Conservation (phyloP, 306 rosid genomes). For the Quercus cerris region DNA sequence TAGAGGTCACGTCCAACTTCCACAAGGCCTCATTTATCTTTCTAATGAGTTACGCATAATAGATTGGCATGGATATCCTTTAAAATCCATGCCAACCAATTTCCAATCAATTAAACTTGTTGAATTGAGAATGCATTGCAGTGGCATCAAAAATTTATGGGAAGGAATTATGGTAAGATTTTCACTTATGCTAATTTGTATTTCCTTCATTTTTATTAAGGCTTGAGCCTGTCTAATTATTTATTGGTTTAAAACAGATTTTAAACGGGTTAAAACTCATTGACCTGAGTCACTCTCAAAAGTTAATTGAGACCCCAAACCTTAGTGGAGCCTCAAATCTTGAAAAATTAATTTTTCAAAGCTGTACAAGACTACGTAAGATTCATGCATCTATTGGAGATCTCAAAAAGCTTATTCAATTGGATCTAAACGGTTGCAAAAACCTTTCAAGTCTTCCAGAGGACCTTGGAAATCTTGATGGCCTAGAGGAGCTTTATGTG, state of each 20-base stretch:
- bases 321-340: neutral
- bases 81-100: neutral
- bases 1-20: neutral
- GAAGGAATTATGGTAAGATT: neutral
- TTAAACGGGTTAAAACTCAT: neutral
- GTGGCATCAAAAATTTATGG: neutral
- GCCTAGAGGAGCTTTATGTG: neutral
- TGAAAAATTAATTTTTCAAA: neutral
- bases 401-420: neutral
- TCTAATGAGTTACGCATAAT: neutral
- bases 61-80: neutral
- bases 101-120: neutral
- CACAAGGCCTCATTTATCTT: rapidly evolving
- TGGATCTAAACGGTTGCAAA: neutral
- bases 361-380: neutral
- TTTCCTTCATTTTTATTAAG: neutral
- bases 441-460: neutral
- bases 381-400: neutral
- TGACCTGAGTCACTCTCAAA: neutral
- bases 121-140: neutral
- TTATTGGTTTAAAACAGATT: neutral
- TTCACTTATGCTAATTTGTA: too few relatives aligned
- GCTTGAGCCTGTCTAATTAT: neutral
- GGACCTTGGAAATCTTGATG: neutral
- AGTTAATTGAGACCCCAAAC: neutral